Evolutionary conservation across 257 asterid genomes (phyloP), one percentile per base, ranked within the genome.

Genomic region (Cordia subcordata): DNA sequence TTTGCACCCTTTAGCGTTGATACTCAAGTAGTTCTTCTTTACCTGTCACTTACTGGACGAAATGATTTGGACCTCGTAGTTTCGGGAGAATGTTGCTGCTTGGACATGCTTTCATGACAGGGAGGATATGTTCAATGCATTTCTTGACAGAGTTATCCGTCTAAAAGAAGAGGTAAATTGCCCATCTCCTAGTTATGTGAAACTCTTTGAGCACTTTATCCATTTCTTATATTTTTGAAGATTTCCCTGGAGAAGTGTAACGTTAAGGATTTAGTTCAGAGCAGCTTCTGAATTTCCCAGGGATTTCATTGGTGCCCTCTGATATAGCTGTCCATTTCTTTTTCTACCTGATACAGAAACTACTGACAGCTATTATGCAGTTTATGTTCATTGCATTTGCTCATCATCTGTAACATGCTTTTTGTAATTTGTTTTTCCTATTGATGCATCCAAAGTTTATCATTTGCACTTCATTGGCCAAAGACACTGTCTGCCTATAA

Each of bases 81-180:
- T 92, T 71, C 90, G 99, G 70, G 99, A 92, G 80, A 92, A 88
- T 62, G 96, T 92, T 72, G 95, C 96, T 66, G 97, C 96, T 49
- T 92, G 99, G 99, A 75, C 75, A 62, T 92, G 97, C 81, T 92
- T 92, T 74, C 78, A 92, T 70, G 75, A 86, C 57, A 75, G 75
- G 61, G 82, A 80, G 72, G 96, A 86, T 63, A 72, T 72, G 85
- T 88, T 92, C 75, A 79, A 75, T 81, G 82, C 90, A 75, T 92
- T 92, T 72, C 87, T 88, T 57, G 97, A 88, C 69, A 86, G 91
- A 79, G 95, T 92, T 64, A 88, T 92, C 72, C 67, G 82, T 72
- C 76, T 88, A 53, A 92, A 85, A 64, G 97, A 92, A 97, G 55
- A 45, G 60, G 54, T 58, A 20, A 14, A 16, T 55, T 63, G 19